Evolutionary conservation across 129 eudicot species (phyloP), one percentile per base, ranked within the genome.

Genomic region (Ambrosia trifida): DNA sequence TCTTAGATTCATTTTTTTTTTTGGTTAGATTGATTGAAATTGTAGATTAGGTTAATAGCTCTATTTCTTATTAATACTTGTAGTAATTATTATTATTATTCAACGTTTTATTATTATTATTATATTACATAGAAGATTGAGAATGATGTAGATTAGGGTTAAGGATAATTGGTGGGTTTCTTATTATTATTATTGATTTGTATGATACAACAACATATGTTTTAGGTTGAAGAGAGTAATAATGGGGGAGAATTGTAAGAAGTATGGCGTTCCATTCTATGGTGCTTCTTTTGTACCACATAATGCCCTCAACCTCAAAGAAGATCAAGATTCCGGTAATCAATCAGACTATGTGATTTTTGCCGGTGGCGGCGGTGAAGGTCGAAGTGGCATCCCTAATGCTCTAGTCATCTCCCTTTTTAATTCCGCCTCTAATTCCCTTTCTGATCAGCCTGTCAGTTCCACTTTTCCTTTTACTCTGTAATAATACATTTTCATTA

Each of bases 351-450:
- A 76, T 38, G 76, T 92, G 8, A 80, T 92, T 7, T 83, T 92
- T 19, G 82, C 96, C 53, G 98, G 98, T 24, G 98, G 98, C 9
- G 96, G 98, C 6, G 98, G 98, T 12, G 95, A 92, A 75, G 96
- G 98, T 40, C 81, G 77, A 45, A 92, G 89, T 60, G 98, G 98
- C 13, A 89, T 92, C 51, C 96, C 82, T 3, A 89, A 92, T 38
- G 89, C 94, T 11, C 65, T 92, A 41, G 78, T 89, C 49, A 32
- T 89, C 56, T 79, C 95, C 1, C 59, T 70, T 17, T 87, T 87
- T 61, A 84, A 87, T 80, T 66, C 35, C 28, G 78, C 79, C 8
- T 68, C 91, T 5, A 83, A 76, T 76, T 77, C 90, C 4, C 96
- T 93, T 67, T 85, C 98, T 31, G 89, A 85, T 78, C 40, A 85